phyloP scores from a whole-genome alignment of 179 eudicot species.

The Beta macrorhiza region DNA sequence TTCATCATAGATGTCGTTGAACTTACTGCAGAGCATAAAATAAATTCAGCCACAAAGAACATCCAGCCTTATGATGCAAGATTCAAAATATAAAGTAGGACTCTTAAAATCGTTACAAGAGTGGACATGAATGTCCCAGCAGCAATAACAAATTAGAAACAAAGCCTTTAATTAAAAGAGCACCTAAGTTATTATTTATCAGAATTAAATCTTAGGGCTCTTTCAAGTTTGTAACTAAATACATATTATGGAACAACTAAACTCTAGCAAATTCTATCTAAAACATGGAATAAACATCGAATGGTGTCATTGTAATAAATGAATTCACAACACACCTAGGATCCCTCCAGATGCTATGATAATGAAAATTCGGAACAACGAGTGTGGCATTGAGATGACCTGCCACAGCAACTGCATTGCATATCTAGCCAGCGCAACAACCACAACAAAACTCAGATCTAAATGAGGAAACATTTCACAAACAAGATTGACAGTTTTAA shows the following conservation, averaged over 20 bases:
- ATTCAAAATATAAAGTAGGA: background rate
- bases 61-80: background rate
- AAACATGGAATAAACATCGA: slow-evolving; percentile 12
- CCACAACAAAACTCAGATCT: slow-evolving; percentile 13
- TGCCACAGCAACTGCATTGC: slow-evolving; percentile 99
- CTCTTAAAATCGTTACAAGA: background rate
- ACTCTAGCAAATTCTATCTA: background rate
- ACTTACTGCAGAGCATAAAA: slow-evolving; percentile 66
- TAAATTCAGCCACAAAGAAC: background rate
- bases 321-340: slow-evolving; percentile 57
- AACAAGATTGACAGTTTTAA: background rate
- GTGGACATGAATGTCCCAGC: background rate
- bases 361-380: slow-evolving; percentile 86
- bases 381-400: slow-evolving; percentile 98
- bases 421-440: slow-evolving; percentile 53
- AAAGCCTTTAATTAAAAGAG: background rate
- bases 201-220: background rate
- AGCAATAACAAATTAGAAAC: background rate
- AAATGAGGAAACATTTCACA: slow-evolving; percentile 9
- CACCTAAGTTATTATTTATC: background rate
- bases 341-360: slow-evolving; percentile 98
- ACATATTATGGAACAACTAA: no score
- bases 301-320: background rate
- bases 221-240: background rate
- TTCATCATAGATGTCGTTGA: slow-evolving; percentile 84